Evolutionary conservation across 345 rosid species (phyloP).

Genomic region (Firmiana major): DNA sequence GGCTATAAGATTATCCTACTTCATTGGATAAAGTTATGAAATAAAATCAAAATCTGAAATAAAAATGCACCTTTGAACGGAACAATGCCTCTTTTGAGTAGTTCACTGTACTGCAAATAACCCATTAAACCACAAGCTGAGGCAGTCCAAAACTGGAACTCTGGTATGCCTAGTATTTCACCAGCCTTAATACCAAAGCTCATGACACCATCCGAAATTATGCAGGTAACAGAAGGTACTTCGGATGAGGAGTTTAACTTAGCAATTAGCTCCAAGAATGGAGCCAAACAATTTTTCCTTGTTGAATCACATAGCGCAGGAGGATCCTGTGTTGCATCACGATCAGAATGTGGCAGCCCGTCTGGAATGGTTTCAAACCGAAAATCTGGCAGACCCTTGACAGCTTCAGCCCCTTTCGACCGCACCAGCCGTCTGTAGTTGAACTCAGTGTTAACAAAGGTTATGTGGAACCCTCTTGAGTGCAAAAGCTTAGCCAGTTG

Average conservation of each 20-base stretch:
- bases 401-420: too few species aligned
- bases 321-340: too few species aligned
- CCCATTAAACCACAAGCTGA: conserved; percentile 15
- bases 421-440: too few species aligned
- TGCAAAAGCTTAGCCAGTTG: conserved; percentile 34
- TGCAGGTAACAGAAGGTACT: conserved; percentile 20
- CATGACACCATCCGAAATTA: conserved; percentile 22
- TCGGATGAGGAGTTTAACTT: conserved; percentile 3
- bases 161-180: neutral
- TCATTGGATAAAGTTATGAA: too few species aligned
- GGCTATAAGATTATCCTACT: too few species aligned
- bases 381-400: too few species aligned
- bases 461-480: too few species aligned
- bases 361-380: too few species aligned
- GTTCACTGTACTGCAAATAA: neutral
- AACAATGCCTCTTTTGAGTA: conserved; percentile 19
- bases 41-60: too few species aligned
- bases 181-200: conserved; percentile 15
- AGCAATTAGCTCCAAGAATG: conserved; percentile 16
- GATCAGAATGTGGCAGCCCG: too few species aligned
- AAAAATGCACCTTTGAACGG: conserved; percentile 20
- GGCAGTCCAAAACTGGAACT: conserved; percentile 18
- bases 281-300: conserved; percentile 6
- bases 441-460: too few species aligned
- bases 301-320: too few species aligned